Evolutionary conservation across 306 rosid genomes (phyloP), one percentile per base, ranked within the genome.

Genomic region (apple (Malus domestica)): DNA sequence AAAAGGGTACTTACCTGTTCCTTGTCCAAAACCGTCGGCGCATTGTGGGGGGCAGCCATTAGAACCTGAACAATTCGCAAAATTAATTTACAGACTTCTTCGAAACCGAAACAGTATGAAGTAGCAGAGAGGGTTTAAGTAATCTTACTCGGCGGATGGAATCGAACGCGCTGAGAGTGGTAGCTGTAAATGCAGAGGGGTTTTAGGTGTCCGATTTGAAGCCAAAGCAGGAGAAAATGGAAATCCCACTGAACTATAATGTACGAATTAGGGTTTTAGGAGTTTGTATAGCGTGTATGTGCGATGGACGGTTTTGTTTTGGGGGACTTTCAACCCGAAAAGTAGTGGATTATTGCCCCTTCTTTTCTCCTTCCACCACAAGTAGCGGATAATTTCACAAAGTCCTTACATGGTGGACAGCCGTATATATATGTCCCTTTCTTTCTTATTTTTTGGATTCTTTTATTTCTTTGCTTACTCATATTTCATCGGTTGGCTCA

Each of bases 1-100:
- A 52, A 20, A 77, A 42, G 70, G 75, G 64, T 81, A 44, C 78
- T 51, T 74, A 87, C 98, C 93, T 90, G 97, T 55, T 92, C 97
- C 84, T 90, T 92, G 68, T 95, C 99, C 80, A 88, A 15, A 62
- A 70, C 82, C 67, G 86, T 45, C 20, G 89, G 89, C 29, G 88
- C 66, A 32, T 72, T 44, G 80, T 79, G 80, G 22, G 60, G 82
- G 38, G 93, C 83, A 76, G 93, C 97, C 49, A 44, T 44, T 44
- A 44, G 14, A 42, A 10, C 14, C 49, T 44, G 49, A 10, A 10
- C 78, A 80, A 51, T 68, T 52, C 23, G 29, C 49, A 65, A 49
- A 23, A 23, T 23, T 23, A 23, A 67, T 16, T 22, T 19, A 10
- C 35, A 51, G 8, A 44, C 6, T n/a, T 40, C 29, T 27, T 75